These are phyloP conservation scores for Paramecium octaurelia DNA, from an alignment of 73 alveolate species.

Conservation along the genomic window DNA sequence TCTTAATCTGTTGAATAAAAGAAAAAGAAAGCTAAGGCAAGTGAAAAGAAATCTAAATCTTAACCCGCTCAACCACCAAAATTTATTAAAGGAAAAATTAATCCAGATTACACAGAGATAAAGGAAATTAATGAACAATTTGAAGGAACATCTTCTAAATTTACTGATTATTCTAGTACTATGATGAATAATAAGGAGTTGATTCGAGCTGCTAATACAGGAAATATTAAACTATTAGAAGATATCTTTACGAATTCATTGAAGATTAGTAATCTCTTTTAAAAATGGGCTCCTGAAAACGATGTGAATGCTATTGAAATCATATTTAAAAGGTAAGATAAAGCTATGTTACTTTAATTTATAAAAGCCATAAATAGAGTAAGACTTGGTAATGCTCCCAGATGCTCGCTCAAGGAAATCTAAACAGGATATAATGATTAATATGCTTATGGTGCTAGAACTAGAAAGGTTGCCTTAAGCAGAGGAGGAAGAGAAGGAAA, in stretches of 20 bases:
- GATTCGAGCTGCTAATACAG: constrained; percentile 66
- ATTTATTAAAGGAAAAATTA: neutral
- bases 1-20: neutral
- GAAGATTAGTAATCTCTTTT: neutral
- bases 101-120: neutral
- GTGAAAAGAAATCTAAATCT: neutral
- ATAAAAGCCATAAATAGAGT: neutral
- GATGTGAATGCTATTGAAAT: constrained; percentile 74
- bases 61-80: neutral
- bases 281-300: constrained; percentile 38
- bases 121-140: neutral
- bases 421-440: constrained; percentile 84
- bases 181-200: constrained; percentile 6
- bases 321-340: constrained; percentile 72
- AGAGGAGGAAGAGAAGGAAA: constrained; percentile 97
- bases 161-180: neutral
- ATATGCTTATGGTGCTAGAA: constrained; percentile 87
- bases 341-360: constrained; percentile 48
- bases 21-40: neutral
- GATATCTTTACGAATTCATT: constrained; percentile 66
- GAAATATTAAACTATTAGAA: constrained; percentile 65
- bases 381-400: neutral
- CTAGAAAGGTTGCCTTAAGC: constrained; percentile 87
- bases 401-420: constrained; percentile 48
- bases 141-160: neutral